Percentiles rank a stretch among this genome's conserved stretches.
These are phyloP conservation scores for Platismatia glauca DNA, from an alignment of 495 filamentous ascomycete species.

Conservation along the genomic window DNA sequence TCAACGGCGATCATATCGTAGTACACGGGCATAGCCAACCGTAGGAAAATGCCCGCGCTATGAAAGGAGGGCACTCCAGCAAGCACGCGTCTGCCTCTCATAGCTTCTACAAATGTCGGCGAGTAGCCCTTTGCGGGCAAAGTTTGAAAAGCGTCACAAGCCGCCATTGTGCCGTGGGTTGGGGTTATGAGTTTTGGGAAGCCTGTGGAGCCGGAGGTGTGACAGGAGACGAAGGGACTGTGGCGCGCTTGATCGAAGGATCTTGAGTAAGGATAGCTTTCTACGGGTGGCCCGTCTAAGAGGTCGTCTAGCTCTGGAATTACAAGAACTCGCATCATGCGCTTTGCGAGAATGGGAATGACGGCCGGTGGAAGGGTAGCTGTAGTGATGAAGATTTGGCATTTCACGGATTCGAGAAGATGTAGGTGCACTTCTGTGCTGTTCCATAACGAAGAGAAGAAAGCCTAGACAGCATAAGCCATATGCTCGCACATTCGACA, in stretches of 20 bases:
- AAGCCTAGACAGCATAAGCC: conserved; percentile 17
- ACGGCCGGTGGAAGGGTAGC: conserved; percentile 21
- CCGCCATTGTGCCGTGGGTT: conserved; percentile 39
- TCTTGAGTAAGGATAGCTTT: conserved; percentile 7
- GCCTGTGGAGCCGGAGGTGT: conserved; percentile 3
- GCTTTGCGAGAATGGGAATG: conserved; percentile 23
- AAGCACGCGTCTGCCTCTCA: conserved; percentile 17
- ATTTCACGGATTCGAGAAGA: conserved; percentile 31
- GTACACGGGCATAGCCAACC: conserved; percentile 7
- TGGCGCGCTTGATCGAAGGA: not conserved
- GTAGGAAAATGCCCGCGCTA: not conserved
- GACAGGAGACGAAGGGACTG: not conserved
- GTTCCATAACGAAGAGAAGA: conserved; percentile 36
- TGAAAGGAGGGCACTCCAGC: conserved; percentile 12
- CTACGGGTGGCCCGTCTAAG: not conserved
- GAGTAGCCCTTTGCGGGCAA: not conserved
- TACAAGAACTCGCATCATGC: conserved; percentile 20
- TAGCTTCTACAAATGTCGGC: conserved; percentile 15
- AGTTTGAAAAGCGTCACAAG: conserved; percentile 30
- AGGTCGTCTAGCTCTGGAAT: not conserved
- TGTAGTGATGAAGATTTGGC: conserved; percentile 30
- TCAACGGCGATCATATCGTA: conserved; percentile 30
- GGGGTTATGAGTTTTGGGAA: conserved; percentile 44
- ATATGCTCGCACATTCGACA: not conserved
- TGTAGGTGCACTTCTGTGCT: conserved; percentile 34